phyloP scores from a whole-genome alignment of 2,329 filamentous ascomycete genomes.

The Xylariomycetidae sp. region DNA sequence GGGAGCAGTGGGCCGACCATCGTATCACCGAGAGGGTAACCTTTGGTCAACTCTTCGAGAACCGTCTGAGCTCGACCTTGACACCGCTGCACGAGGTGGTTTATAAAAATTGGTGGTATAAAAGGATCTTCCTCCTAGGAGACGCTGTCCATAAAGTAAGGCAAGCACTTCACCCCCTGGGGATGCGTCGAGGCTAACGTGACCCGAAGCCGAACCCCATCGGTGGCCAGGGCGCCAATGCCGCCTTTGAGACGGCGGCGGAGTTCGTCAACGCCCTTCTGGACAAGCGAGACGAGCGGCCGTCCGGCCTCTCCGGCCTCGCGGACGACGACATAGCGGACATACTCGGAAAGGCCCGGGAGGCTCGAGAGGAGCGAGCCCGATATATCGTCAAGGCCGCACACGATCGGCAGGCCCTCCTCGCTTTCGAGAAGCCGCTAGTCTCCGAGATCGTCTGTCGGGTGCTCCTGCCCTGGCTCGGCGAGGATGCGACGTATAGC shows the following conservation, averaged over 20 bases:
- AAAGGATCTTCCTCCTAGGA: conserved; percentile 26
- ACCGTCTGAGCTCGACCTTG: conserved; percentile 22
- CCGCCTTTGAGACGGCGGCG: conserved; percentile 22
- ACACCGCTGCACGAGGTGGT: conserved; percentile 29
- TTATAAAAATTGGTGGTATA: conserved; percentile 29
- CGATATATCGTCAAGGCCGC: conserved; percentile 7
- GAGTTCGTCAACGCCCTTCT: conserved; percentile 20
- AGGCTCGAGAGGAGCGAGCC: conserved; percentile 10
- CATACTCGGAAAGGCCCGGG: conserved; percentile 15
- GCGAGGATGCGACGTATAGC: conserved; percentile 1
- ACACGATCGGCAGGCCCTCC: conserved; percentile 14
- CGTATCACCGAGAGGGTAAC: conserved; percentile 19
- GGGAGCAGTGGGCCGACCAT: conserved; percentile 16
- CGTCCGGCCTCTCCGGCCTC: conserved; percentile 7
- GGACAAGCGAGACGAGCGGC: conserved; percentile 2
- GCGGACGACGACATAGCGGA: conserved; percentile 9
- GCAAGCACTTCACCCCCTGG: conserved; percentile 5
- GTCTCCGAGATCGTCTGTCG: conserved; percentile 3
- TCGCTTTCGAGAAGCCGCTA: conserved; percentile 13
- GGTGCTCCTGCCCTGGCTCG: not conserved
- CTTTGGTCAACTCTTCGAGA: conserved; percentile 27
- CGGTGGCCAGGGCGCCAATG: conserved; percentile 23
- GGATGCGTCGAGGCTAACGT: no score
- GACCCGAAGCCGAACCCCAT: conserved; percentile 25
- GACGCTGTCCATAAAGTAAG: conserved; percentile 30